These are phyloP conservation scores for Gillenia trifoliata DNA, from an alignment of 306 rosid genomes.

Conservation along the genomic window DNA sequence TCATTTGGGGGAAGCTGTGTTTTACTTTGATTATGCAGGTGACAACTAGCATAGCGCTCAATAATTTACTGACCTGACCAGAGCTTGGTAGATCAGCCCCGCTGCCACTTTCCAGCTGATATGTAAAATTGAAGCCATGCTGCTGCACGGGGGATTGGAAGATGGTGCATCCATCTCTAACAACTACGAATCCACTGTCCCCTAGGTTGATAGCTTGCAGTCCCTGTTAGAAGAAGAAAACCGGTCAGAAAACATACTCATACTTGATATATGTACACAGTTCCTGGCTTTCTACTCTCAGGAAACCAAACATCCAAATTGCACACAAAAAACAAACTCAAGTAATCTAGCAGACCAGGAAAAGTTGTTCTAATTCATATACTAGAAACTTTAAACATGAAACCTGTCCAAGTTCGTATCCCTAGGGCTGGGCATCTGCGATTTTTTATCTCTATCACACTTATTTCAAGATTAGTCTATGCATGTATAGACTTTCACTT, in stretches of 20 bases:
- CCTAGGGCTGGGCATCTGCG: neutral
- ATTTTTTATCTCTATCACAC: neutral
- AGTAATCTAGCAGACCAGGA: neutral
- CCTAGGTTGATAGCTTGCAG: slow-evolving; percentile 86
- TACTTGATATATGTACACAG: neutral
- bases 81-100: slow-evolving; percentile 85
- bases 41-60: neutral
- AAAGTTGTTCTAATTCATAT: neutral
- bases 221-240: slow-evolving; percentile 49
- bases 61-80: slow-evolving; percentile 59
- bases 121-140: slow-evolving; percentile 81
- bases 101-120: slow-evolving; percentile 78
- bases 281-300: slow-evolving; percentile 7
- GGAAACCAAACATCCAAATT: slow-evolving; percentile 8
- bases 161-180: slow-evolving; percentile 76
- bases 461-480: neutral
- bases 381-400: neutral
- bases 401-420: neutral
- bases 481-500: neutral
- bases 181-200: slow-evolving; percentile 87
- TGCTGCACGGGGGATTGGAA: slow-evolving; percentile 84
- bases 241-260: neutral
- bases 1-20: neutral
- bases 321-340: neutral
- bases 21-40: neutral